phyloP scores from a whole-genome alignment of 2,329 filamentous ascomycete species.

The Venturia asperata region DNA sequence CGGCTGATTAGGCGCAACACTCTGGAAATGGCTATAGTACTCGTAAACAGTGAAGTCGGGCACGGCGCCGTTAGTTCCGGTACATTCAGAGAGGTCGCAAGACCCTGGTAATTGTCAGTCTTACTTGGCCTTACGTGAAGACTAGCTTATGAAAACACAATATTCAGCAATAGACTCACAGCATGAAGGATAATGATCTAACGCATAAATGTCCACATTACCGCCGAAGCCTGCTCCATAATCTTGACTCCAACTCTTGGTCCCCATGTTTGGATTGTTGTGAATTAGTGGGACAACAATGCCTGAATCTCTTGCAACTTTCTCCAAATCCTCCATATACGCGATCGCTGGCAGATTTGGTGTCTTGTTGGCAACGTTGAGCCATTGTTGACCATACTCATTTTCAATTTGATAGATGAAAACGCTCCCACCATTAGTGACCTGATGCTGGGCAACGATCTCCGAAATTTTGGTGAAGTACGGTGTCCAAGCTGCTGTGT shows the following conservation, averaged over 20 bases:
- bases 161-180: neutral
- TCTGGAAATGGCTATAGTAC: slow-evolving; percentile 43
- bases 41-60: slow-evolving; percentile 30
- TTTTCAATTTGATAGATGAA: slow-evolving; percentile 77
- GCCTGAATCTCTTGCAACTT: slow-evolving; percentile 47
- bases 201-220: slow-evolving; percentile 47
- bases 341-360: slow-evolving; percentile 44
- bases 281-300: slow-evolving; percentile 52
- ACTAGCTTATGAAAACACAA: neutral
- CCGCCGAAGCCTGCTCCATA: slow-evolving; percentile 41
- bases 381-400: slow-evolving; percentile 64
- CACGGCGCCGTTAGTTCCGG: slow-evolving; percentile 35
- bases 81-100: slow-evolving; percentile 55
- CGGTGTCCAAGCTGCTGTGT: slow-evolving; percentile 48
- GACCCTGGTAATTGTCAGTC: slow-evolving; percentile 48
- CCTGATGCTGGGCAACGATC: slow-evolving; percentile 54
- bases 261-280: slow-evolving; percentile 53
- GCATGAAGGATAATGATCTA: slow-evolving; percentile 44
- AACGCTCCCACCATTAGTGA: slow-evolving; percentile 73
- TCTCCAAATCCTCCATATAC: slow-evolving; percentile 54
- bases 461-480: slow-evolving; percentile 47
- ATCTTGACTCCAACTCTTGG: slow-evolving; percentile 7
- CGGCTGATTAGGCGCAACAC: slow-evolving; percentile 40
- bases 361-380: slow-evolving; percentile 37
- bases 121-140: neutral